A percentile compares a stretch with the other conserved stretches of the same genome.
These are phyloP conservation scores for Cercospora citrullina DNA, from an alignment of 2,329 filamentous ascomycete genomes.

Conservation along the genomic window DNA sequence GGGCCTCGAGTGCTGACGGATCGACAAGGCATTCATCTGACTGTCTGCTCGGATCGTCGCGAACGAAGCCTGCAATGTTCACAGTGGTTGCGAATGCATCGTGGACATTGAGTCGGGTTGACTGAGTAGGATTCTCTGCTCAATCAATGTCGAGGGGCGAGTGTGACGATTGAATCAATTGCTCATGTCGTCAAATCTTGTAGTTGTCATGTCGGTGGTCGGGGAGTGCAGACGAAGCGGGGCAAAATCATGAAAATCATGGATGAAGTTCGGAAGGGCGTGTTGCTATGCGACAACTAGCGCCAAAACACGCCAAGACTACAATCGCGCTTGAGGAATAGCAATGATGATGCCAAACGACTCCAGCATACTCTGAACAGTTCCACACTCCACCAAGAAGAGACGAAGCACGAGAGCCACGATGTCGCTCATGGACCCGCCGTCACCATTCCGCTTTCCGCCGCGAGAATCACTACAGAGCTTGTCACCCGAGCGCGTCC, in stretches of 20 bases:
- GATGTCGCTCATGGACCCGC: conserved; percentile 12
- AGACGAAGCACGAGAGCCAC: background rate
- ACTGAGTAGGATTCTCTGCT: too few relatives aligned
- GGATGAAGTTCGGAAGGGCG: background rate
- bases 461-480: conserved; percentile 57
- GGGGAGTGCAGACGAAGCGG: background rate
- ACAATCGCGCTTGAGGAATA: background rate
- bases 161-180: too few relatives aligned
- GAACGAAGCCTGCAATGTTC: background rate
- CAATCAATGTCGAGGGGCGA: too few relatives aligned
- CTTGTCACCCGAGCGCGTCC: conserved; percentile 64
- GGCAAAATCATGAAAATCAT: background rate
- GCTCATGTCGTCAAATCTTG: background rate
- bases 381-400: background rate
- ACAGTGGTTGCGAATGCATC: background rate
- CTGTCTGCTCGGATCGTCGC: background rate
- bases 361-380: background rate
- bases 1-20: background rate
- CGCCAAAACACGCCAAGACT: conserved; percentile 2
- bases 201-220: background rate
- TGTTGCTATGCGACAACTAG: conserved; percentile 3
- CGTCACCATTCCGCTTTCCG: conserved; percentile 51
- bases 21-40: background rate
- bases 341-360: background rate
- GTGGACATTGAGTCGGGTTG: too few relatives aligned